Evolutionary conservation across 2,329 filamentous ascomycete genomes (phyloP).

Genomic region (Aspergillus sp.): DNA sequence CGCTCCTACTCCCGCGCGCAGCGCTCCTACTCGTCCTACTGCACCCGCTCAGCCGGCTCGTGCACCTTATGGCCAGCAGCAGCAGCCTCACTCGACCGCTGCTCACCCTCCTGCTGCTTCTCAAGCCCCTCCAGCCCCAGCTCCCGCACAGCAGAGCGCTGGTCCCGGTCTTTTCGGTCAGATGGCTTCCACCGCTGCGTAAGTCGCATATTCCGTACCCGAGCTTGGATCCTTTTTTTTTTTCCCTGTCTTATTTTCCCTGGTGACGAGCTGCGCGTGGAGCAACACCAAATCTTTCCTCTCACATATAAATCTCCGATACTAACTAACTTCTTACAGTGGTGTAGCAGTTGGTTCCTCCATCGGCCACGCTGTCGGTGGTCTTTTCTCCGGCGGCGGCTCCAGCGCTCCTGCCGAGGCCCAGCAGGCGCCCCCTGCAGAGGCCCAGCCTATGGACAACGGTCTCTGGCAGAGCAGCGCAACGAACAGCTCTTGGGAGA

Average conservation of each 20-base stretch:
- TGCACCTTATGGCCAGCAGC: conserved; percentile 57
- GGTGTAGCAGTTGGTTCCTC: conserved; percentile 96
- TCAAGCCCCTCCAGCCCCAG: conserved; percentile 40
- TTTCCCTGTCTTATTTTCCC: background rate
- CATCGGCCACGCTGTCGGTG: conserved; percentile 90
- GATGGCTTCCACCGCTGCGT: conserved; percentile 98
- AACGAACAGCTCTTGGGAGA: conserved; percentile 48
- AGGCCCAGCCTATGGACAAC: conserved; percentile 53
- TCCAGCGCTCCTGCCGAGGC: conserved; percentile 57
- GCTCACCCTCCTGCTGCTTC: conserved; percentile 49
- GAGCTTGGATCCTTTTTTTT: background rate
- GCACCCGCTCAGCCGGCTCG: conserved; percentile 58
- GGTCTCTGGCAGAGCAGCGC: conserved; percentile 49
- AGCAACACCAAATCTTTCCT: background rate
- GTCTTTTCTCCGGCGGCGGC: conserved; percentile 77
- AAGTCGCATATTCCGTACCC: conserved; percentile 48
- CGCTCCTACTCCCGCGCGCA: conserved; percentile 50
- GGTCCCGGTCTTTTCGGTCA: conserved; percentile 89
- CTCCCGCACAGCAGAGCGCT: conserved; percentile 52
- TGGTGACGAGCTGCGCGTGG: background rate
- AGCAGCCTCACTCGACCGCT: conserved; percentile 69
- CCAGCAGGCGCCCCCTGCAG: conserved; percentile 50
- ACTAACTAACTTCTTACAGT: conserved; percentile 50
- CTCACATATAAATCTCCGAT: background rate
- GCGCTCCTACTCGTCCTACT: conserved; percentile 66